Evolutionary conservation across 148 eudicot genomes (phyloP).

Genomic region (Amaranthus palmeri): DNA sequence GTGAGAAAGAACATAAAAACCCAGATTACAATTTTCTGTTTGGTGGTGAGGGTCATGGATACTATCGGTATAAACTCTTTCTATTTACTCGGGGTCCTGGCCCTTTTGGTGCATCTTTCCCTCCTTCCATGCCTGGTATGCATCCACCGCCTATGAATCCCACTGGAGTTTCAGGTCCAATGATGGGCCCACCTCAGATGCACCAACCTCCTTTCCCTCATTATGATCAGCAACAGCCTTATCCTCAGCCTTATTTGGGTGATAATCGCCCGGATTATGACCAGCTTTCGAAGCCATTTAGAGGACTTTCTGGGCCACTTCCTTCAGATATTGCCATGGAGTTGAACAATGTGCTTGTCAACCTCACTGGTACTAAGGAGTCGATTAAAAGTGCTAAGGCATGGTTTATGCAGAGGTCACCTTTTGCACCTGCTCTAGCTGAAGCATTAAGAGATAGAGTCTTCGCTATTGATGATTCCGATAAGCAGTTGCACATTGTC

Average conservation of each 20-base stretch:
- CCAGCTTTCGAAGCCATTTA: conserved; percentile 54
- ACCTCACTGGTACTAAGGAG: conserved; percentile 88
- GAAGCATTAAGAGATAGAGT: conserved; percentile 87
- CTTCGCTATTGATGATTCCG: conserved; percentile 71
- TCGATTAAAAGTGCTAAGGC: conserved; percentile 92
- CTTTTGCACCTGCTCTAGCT: conserved; percentile 77
- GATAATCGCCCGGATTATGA: conserved; percentile 70
- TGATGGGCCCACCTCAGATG: conserved; percentile 51
- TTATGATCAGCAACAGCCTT: conserved; percentile 63
- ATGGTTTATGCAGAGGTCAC: conserved; percentile 98
- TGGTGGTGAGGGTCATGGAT: conserved; percentile 93
- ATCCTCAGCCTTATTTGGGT: conserved; percentile 59
- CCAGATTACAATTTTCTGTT: conserved; percentile 82
- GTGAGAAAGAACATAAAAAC: conserved; percentile 80
- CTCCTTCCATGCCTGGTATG: conserved; percentile 58
- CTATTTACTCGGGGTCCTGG: conserved; percentile 57
- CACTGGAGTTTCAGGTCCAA: conserved; percentile 35
- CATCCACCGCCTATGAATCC: conserved; percentile 53
- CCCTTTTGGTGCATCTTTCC: conserved; percentile 59
- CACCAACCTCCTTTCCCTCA: conserved; percentile 69
- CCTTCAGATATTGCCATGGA: conserved; percentile 92
- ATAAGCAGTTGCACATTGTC: conserved; percentile 81
- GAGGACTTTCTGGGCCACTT: conserved; percentile 82
- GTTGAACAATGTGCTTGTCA: conserved; percentile 72
- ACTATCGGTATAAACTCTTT: conserved; percentile 86